Conservation (phyloP, 2,329 filamentous ascomycete species). For the Diaporthe destruens region DNA sequence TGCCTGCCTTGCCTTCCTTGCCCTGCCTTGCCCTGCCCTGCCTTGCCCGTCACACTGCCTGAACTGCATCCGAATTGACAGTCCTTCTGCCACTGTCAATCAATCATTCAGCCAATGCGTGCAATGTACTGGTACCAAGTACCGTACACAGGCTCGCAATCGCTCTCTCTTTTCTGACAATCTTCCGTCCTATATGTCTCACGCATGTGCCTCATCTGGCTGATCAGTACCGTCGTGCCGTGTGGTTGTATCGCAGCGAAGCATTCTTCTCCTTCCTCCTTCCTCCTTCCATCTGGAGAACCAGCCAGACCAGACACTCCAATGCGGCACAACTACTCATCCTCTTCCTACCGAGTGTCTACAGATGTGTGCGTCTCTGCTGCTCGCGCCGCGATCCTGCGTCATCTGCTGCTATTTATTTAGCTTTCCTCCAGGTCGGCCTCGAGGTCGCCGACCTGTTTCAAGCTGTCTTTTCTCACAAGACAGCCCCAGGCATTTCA, state of each 20-base stretch:
- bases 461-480: constrained; percentile 22
- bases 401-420: constrained; percentile 30
- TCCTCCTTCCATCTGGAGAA: background rate
- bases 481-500: constrained; percentile 20
- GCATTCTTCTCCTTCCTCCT: constrained; percentile 1
- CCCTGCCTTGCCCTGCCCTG: no score
- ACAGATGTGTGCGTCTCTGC: background rate
- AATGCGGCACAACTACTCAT: background rate
- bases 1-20: no score
- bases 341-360: background rate
- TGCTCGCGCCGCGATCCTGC: constrained; percentile 9
- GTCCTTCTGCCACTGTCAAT: background rate
- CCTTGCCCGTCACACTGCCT: no score
- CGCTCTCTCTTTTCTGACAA: background rate
- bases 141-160: background rate
- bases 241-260: constrained; percentile 16
- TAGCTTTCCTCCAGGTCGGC: constrained; percentile 32
- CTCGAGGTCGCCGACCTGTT: constrained; percentile 32
- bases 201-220: background rate
- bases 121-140: constrained; percentile 11
- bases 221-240: background rate
- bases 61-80: no score
- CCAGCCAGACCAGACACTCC: background rate
- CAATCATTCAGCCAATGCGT: background rate
- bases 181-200: background rate